These are phyloP conservation scores for Rhododendron williamsianum DNA, from an alignment of 148 eudicot genomes.

Conservation along the genomic window DNA sequence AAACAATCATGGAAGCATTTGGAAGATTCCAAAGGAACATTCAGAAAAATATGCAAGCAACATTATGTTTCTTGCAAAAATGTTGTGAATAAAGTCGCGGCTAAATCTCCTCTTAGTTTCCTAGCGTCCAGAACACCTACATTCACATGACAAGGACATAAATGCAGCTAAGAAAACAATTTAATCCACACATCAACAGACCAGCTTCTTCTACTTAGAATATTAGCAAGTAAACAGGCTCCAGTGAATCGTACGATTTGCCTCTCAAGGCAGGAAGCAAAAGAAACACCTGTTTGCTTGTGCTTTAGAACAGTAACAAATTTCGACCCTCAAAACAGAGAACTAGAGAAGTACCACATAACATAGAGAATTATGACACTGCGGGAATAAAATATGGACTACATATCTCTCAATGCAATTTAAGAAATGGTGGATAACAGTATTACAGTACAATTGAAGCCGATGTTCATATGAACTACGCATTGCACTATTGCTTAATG, in stretches of 20 bases:
- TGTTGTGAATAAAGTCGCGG: neutral
- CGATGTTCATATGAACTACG: neutral
- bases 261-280: neutral
- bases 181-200: neutral
- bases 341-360: neutral
- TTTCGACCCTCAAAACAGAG: neutral
- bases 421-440: too few relatives aligned
- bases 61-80: neutral
- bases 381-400: neutral
- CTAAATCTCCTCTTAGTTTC: neutral
- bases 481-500: neutral
- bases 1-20: neutral
- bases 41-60: neutral
- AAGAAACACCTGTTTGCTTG: neutral
- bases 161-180: neutral
- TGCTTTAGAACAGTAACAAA: neutral
- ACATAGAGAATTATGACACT: neutral
- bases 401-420: too few relatives aligned
- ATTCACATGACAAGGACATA: neutral
- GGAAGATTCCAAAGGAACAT: neutral
- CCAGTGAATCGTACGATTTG: neutral
- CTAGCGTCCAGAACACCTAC: neutral
- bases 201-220: neutral
- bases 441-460: neutral
- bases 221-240: neutral